phyloP scores from a whole-genome alignment of 2,329 filamentous ascomycete genomes.

The Fusarium penzigii region DNA sequence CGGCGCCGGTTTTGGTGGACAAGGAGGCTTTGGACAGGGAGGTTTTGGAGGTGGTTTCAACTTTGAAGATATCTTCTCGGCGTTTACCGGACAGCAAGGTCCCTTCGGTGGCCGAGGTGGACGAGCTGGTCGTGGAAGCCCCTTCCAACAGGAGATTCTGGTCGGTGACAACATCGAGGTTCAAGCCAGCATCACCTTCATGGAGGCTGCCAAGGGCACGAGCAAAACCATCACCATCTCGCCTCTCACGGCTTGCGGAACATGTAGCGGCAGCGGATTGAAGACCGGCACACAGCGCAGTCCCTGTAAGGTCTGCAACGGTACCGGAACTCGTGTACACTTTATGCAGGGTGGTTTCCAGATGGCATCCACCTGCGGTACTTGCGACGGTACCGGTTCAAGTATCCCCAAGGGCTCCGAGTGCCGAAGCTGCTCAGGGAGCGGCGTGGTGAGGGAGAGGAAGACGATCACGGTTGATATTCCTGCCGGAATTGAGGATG shows the following conservation, averaged over 20 bases:
- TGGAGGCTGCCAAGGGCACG: conserved; percentile 92
- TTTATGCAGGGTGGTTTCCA: conserved; percentile 93
- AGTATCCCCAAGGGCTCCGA: conserved; percentile 77
- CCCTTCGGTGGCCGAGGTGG: conserved; percentile 56
- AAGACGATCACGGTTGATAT: conserved; percentile 89
- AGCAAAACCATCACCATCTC: conserved; percentile 86
- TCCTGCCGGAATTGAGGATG: conserved; percentile 92
- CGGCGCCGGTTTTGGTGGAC: conserved; percentile 38
- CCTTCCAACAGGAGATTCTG: conserved; percentile 76
- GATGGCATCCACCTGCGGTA: conserved; percentile 85
- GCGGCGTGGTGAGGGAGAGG: conserved; percentile 80
- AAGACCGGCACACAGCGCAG: conserved; percentile 76
- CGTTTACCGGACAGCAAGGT: conserved; percentile 65
- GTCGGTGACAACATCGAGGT: conserved; percentile 98
- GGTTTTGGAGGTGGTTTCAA: conserved; percentile 85
- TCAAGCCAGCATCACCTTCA: conserved; percentile 88
- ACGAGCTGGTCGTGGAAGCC: conserved; percentile 54
- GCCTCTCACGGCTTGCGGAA: conserved; percentile 77
- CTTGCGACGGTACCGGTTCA: conserved; percentile 78
- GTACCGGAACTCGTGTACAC: conserved; percentile 83
- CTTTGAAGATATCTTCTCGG: conserved; percentile 93
- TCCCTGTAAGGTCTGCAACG: conserved; percentile 78
- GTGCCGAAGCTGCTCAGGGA: conserved; percentile 77
- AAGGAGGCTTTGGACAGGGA: conserved; percentile 44
- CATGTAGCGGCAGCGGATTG: conserved; percentile 80